Evolutionary conservation across 345 rosid genomes (phyloP).

Genomic region (Citrus inodora): DNA sequence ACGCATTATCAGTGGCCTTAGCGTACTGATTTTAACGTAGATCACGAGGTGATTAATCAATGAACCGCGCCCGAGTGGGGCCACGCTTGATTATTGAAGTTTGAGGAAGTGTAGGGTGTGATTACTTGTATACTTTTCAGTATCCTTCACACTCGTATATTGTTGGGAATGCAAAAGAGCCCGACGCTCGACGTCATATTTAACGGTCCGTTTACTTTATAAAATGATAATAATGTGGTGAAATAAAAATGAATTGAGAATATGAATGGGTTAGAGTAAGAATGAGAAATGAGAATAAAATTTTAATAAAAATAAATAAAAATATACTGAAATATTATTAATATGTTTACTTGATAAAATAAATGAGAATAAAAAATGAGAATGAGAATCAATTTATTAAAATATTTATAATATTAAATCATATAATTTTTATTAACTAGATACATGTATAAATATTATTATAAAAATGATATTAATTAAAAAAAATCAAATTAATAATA

Average conservation of each 20-base stretch:
- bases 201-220: accelerated
- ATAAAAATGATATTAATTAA: too few relatives aligned
- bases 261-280: accelerated
- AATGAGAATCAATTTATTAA: too few relatives aligned
- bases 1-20: too few relatives aligned
- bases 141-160: background rate
- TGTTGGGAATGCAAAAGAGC: too few relatives aligned
- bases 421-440: too few relatives aligned
- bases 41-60: background rate
- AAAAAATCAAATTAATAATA: too few relatives aligned
- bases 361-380: too few relatives aligned
- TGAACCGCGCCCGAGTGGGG: background rate
- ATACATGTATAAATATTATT: too few relatives aligned
- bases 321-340: accelerated
- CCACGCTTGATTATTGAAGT: background rate
- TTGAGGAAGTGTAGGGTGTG: background rate
- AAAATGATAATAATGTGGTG: accelerated
- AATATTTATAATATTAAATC: too few relatives aligned
- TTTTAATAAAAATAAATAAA: too few relatives aligned
- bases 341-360: accelerated
- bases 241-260: accelerated
- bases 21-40: background rate
- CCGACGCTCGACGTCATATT: too few relatives aligned
- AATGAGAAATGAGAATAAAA: accelerated
- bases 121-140: background rate